These are phyloP conservation scores for Marasmius oreades DNA, from an alignment of 1,284 basidiomycete species.

Conservation along the genomic window DNA sequence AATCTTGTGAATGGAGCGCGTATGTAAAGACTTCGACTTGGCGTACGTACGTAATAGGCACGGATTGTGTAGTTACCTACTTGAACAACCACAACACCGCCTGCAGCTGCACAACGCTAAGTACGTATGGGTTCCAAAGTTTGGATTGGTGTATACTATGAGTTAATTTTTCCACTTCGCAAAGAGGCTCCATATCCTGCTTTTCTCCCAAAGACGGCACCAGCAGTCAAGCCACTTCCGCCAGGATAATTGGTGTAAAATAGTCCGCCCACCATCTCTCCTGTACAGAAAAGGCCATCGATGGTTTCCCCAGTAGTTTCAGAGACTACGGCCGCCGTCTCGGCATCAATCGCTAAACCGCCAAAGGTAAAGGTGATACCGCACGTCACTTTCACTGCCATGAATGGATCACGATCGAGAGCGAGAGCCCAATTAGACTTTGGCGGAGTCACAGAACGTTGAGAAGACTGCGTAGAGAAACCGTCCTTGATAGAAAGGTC, in stretches of 20 bases:
- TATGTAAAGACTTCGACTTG: no score
- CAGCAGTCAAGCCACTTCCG: constrained; percentile 63
- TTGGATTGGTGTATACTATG: background rate
- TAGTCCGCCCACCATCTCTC: constrained; percentile 63
- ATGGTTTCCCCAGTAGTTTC: constrained; percentile 38
- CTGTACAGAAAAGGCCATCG: constrained; percentile 56
- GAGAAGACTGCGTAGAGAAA: constrained; percentile 39
- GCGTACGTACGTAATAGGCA: no score
- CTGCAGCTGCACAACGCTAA: no score
- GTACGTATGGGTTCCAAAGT: no score
- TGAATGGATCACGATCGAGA: constrained; percentile 48
- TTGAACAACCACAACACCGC: no score
- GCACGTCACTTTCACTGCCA: constrained; percentile 64
- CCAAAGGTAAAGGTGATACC: constrained; percentile 74
- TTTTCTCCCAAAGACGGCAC: constrained; percentile 62
- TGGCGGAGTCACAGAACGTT: constrained; percentile 26
- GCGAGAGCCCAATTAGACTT: constrained; percentile 30
- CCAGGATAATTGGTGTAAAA: constrained; percentile 66
- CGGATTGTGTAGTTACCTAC: no score
- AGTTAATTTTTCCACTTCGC: background rate
- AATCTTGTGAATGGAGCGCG: no score
- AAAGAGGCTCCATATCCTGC: constrained; percentile 47
- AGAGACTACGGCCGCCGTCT: constrained; percentile 48
- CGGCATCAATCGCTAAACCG: constrained; percentile 55
- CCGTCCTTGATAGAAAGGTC: constrained; percentile 64